Evolutionary conservation across 2,329 filamentous ascomycete species (phyloP), one percentile per base, ranked within the genome.

Genomic region (Exophiala xenobiotica): DNA sequence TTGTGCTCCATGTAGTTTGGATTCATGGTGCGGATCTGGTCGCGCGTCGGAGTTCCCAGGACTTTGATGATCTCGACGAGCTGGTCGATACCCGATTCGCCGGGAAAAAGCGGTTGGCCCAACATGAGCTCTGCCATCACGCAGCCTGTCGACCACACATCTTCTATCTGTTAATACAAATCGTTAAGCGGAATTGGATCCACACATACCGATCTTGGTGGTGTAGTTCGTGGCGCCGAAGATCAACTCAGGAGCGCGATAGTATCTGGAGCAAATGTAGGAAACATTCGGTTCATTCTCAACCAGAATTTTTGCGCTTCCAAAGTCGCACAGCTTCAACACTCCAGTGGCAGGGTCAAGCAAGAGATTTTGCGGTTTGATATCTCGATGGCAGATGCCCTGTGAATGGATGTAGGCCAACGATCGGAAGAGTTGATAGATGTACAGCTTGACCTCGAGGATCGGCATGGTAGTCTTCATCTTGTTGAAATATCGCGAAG

Each of bases 1-100:
- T 97, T 97, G 78, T 99, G 93, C 76, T 99, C 93, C 93, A 99
- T 99, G 74, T 99, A 99, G 74, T 99, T 99, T 53, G 93, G 93
- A 74, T 99, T 99, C 93, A 99, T 99, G 61, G 93, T 99, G 63
- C 93, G 88, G 67, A 99, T 99, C 73, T 99, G 93, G 71, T 99
- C 93, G 60, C 93, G 83, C 27, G 93, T 97, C 14, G 93, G 93
- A 14, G 93, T 99, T 54, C 93, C 93, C 55, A 99, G 78, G 46
- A 99, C 92, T 76, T 99, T 99, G 80, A 99, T 99, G 69, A 99
- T 99, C 74, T 99, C 93, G 39, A 99, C 93, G 42, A 99, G 78
- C 70, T 99, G 93, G 69, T 99, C 93, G 66, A 99, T 99, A 59
- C 93, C 93, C 41, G 93, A 99, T 73, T 99, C 93, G 65, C 93